Conservation (phyloP, 2,329 filamentous ascomycete species). For the Fusarium domesticum region DNA sequence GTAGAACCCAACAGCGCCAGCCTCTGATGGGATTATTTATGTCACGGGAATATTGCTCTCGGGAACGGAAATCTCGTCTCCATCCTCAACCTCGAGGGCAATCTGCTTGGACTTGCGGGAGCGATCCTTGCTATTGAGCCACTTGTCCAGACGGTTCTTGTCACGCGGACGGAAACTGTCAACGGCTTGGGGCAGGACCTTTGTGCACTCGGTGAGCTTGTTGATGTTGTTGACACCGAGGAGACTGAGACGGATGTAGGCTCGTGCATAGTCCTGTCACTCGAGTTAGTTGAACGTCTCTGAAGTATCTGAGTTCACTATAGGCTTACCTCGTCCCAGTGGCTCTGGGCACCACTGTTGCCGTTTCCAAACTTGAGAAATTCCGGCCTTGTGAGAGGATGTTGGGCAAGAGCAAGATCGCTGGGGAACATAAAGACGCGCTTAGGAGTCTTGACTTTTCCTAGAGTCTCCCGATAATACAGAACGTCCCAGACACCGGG, state of each 20-base stretch:
- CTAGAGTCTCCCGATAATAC: conserved; percentile 45
- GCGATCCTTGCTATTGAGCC: conserved; percentile 28
- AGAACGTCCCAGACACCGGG: conserved; percentile 52
- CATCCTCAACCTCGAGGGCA: conserved; percentile 22
- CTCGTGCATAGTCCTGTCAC: conserved; percentile 46
- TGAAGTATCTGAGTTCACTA: not conserved
- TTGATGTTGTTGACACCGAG: conserved; percentile 58
- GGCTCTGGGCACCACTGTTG: conserved; percentile 31
- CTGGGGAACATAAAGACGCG: conserved; percentile 42
- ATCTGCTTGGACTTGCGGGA: conserved; percentile 28
- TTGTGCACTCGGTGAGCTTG: conserved; percentile 52
- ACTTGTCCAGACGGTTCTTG: conserved; percentile 24
- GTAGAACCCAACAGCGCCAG: no score
- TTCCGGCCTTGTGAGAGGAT: conserved; percentile 35
- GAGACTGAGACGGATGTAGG: conserved; percentile 52
- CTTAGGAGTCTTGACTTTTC: conserved; percentile 28
- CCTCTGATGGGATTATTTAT: not conserved
- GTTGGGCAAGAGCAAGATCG: conserved; percentile 39
- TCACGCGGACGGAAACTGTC: conserved; percentile 19
- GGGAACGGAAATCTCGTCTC: conserved; percentile 23
- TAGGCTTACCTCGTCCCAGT: conserved; percentile 41
- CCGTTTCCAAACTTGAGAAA: conserved; percentile 38
- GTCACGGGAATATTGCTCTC: conserved; percentile 20
- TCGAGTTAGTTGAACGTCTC: not conserved
- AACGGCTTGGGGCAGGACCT: conserved; percentile 43